Evolutionary conservation across 768 basidiomycete species (phyloP).

Genomic region (Nidula microcarpa): DNA sequence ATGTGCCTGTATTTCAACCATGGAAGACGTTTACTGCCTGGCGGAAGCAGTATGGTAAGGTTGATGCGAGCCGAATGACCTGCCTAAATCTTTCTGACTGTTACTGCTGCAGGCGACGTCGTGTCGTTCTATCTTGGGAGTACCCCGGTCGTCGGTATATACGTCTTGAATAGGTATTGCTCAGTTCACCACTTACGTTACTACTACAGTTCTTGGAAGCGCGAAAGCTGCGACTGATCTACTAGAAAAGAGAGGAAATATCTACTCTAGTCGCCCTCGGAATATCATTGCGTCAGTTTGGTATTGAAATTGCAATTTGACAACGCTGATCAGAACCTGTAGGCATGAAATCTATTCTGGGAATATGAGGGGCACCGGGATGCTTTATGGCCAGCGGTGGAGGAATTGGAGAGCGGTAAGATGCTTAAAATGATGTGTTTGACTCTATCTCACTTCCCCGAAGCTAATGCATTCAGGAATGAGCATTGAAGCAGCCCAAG

Average conservation of each 20-base stretch:
- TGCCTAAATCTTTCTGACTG: not conserved
- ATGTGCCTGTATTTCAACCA: constrained; percentile 7
- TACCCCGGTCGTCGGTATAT: constrained; percentile 15
- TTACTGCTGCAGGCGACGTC: constrained; percentile 7
- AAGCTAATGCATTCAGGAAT: not conserved
- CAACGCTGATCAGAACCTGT: not conserved
- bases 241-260: not conserved
- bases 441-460: not conserved
- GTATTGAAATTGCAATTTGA: not conserved
- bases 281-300: not conserved
- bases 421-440: not conserved
- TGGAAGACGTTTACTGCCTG: constrained; percentile 16
- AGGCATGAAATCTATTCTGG: not conserved
- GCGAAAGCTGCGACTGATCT: not conserved
- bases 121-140: constrained; percentile 15
- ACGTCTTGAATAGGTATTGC: not conserved
- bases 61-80: not conserved
- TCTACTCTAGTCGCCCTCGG: not conserved
- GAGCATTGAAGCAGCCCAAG: not conserved
- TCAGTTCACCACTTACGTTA: not conserved
- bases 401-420: not conserved
- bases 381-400: not conserved
- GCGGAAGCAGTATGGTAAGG: constrained; percentile 12
- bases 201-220: not conserved
- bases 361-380: not conserved